Evolutionary conservation across 306 rosid genomes (phyloP).

Genomic region (Inga leiocalycina): DNA sequence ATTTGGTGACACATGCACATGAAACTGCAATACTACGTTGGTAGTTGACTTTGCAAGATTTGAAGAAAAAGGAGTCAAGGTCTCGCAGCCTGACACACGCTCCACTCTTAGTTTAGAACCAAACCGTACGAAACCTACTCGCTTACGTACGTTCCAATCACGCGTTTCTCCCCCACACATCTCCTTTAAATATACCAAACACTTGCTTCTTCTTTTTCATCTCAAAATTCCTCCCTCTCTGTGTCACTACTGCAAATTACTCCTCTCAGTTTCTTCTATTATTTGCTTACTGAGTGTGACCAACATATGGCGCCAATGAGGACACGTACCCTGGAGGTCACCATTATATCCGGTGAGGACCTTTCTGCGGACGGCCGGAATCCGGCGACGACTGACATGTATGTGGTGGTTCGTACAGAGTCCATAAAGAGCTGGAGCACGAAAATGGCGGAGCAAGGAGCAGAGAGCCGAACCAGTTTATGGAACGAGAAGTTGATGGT

Average conservation of each 20-base stretch:
- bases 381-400: constrained; percentile 31
- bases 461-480: neutral
- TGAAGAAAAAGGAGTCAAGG: neutral
- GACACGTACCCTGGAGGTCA: constrained; percentile 44
- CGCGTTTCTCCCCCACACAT: neutral
- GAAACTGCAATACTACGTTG: neutral
- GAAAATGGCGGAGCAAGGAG: constrained; percentile 24
- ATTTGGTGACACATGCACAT: neutral
- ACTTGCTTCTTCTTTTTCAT: neutral
- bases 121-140: neutral
- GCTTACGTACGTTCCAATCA: neutral
- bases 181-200: neutral
- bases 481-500: constrained; percentile 49
- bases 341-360: constrained; percentile 47
- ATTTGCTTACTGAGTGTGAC: neutral
- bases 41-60: neutral
- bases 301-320: neutral
- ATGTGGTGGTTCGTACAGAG: constrained; percentile 44
- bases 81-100: neutral
- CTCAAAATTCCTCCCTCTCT: neutral
- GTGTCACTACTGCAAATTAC: neutral
- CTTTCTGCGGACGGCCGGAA: constrained; percentile 35
- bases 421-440: constrained; percentile 31
- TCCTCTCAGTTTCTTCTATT: neutral
- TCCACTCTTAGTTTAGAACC: neutral